Evolutionary conservation across 2,329 filamentous ascomycete species (phyloP).

Genomic region (Phoma sp.): DNA sequence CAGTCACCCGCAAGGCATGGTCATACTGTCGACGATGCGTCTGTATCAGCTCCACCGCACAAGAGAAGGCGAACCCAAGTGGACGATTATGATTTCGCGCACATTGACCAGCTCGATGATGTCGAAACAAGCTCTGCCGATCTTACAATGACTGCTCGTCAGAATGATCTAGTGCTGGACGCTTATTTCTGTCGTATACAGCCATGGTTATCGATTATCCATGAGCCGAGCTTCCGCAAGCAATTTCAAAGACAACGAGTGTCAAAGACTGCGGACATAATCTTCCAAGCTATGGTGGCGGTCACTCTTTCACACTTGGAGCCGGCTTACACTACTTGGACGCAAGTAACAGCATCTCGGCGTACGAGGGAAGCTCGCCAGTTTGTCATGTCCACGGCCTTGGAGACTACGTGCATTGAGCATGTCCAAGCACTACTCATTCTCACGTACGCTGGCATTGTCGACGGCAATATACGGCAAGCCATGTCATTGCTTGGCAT

Average conservation of each 20-base stretch:
- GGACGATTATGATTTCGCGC: not conserved
- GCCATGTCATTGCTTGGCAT: not conserved
- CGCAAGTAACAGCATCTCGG: not conserved
- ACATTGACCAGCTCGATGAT: not conserved
- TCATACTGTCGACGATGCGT: not conserved
- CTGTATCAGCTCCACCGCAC: not conserved
- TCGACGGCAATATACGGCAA: not conserved
- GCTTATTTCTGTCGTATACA: not conserved
- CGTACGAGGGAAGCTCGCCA: not conserved
- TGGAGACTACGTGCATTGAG: not conserved
- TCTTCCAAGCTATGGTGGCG: not conserved
- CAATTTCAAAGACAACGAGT: not conserved
- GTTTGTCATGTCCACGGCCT: not conserved
- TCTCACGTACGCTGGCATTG: not conserved
- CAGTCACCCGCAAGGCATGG: not conserved
- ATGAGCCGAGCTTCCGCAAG: not conserved
- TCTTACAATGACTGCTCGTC: not conserved
- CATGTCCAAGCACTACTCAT: not conserved
- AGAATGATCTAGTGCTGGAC: not conserved
- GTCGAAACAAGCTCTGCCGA: not conserved
- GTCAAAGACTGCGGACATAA: not conserved
- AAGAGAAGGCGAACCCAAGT: not conserved
- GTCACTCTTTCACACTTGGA: not conserved
- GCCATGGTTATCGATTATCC: not conserved
- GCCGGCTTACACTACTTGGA: too few relatives aligned